Evolutionary conservation across 2,329 filamentous ascomycete genomes (phyloP), one percentile per base, ranked within the genome.

Genomic region (Pyrenochaeta sp.): DNA sequence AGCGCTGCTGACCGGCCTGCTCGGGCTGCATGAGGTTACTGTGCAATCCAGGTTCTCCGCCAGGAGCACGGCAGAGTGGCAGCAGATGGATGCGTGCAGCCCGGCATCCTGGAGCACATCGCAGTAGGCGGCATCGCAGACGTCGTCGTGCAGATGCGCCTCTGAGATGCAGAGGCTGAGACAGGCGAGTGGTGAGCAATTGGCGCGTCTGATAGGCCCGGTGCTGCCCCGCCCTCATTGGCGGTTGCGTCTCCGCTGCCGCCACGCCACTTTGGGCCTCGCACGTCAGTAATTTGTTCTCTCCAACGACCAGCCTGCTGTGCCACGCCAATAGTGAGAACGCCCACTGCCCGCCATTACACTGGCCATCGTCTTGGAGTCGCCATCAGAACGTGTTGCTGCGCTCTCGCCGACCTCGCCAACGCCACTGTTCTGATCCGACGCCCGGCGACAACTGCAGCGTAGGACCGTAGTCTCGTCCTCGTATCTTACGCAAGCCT

Each of bases 81-180:
- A 53, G 42, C 27, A 53, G 38, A 61, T n/a, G n/a, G n/a, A n/a
- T 58, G 62, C 56, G 51, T 48, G 55, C 36, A 50, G 42, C 60
- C 53, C 58, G 60, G 58, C 43, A 67, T 63, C 63, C 61, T 56
- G 49, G 64, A 40, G 50, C 34, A 52, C 49, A 60, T 63, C 56
- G 48, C 38, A 53, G 53, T 48, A 50, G 51, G 40, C 46, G 40
- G 53, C 55, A 34, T 36, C 44, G 34, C 40, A 50, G 50, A 46
- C 48, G 52, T n/a, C 51, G 44, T 59, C 39, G 54, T 60, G 49
- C 53, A 51, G 38, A 44, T 50, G 45, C 46, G 50, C 39, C 51
- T 47, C 47, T 40, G 37, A 32, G 37, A 37, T 42, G 36, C 38
- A 28, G 17, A 36, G 19, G 36, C 37, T 29, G 18, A 43, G 42